Evolutionary conservation across 495 filamentous ascomycete genomes (phyloP), one percentile per base, ranked within the genome.

Genomic region (Neurospora sp.): DNA sequence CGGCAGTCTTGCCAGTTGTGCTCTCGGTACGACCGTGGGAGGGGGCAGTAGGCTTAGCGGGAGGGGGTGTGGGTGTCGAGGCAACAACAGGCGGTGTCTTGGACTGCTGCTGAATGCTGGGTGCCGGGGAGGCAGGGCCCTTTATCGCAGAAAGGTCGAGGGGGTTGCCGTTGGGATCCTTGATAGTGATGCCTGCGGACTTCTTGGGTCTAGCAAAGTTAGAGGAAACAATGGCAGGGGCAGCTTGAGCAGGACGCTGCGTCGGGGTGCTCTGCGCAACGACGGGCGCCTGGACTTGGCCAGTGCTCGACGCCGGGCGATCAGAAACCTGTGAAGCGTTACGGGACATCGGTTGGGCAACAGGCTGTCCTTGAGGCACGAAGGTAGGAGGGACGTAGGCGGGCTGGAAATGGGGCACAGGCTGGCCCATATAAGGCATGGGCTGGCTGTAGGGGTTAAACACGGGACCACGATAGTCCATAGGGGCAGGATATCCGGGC

Each of bases 261-360:
- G 81, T 80, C 18, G 83, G 79, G 0, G 86, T 86, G 41, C 83
- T 82, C 38, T 85, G 82, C 31, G 83, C 78, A 74, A 85, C 80
- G 35, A 82, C 81, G 31, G 86, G 85, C 11, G 82, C 83, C 74
- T 85, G 84, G 70, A 42, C 77, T 76, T 92, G 93, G 46, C 91
- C 88, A 69, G 94, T 87, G 82, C 92, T 95, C 31, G 94, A 95
- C 18, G 87, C 85, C 11, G 94, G 93, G 72, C 93, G 90, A 76
- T 96, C 79, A 31, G 91, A 95, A 44, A 95, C 84, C 79, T 96
- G 92, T 8, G 94, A 97, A 4, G 93, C 88, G 70, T 89, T 92
- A 77, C 95, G 91, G 9, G 94, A 95, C 89, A 97, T 93, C 11
- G 90, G 84, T 27, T 89, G 87, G 18, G 89, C 78, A 83, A 79